A percentile compares a stretch with the other conserved stretches of the same genome.
phyloP scores from a whole-genome alignment of 148 eudicot genomes.

The Bassia scoparia region DNA sequence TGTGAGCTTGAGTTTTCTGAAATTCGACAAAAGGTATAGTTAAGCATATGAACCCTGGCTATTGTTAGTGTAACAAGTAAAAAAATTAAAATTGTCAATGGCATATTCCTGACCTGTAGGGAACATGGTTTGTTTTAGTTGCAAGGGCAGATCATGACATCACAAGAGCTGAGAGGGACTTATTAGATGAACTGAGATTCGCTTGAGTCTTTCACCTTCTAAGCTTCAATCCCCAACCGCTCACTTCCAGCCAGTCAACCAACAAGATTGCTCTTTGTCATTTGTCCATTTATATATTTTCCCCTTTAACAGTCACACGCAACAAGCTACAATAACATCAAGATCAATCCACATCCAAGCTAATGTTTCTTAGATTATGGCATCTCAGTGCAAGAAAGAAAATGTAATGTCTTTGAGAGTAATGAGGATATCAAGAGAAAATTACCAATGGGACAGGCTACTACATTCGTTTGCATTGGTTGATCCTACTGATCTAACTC shows the following conservation, averaged over 20 bases:
- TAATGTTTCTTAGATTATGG: background rate
- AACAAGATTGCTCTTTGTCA: conserved; percentile 87
- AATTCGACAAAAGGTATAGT: conserved; percentile 14
- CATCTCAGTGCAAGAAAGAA: background rate
- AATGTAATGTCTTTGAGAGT: background rate
- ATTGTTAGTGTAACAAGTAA: conserved; percentile 4
- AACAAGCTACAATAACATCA: conserved; percentile 55
- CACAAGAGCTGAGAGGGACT: conserved; percentile 90
- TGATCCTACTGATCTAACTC: conserved; percentile 84
- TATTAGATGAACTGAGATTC: conserved; percentile 95
- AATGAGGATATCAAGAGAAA: background rate
- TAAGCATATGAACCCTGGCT: background rate
- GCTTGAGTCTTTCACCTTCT: conserved; percentile 94
- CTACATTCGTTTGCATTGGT: conserved; percentile 92
- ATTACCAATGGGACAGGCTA: conserved; percentile 95
- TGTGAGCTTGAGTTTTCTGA: conserved; percentile 94
- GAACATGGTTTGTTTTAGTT: conserved; percentile 79
- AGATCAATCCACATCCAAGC: background rate
- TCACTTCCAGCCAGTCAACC: conserved; percentile 99
- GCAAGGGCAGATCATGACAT: conserved; percentile 95
- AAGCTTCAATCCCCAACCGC: conserved; percentile 86
- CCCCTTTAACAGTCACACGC: conserved; percentile 72
- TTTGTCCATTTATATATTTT: conserved; percentile 64
- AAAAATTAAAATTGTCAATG: background rate
- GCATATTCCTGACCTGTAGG: conserved; percentile 54